phyloP scores from a whole-genome alignment of 176 grass and related monocot genomes.

The Hordeum vulgare region MorexV3_pseudomolecules_assembly NC_058524.1:398299504-398300003 shows the following conservation, averaged over 20 bases:
- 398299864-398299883: too few relatives aligned
- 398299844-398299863: too few relatives aligned
- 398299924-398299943: too few relatives aligned
- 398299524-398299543: conserved; percentile 89
- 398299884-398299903: too few relatives aligned
- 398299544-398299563: conserved; percentile 89
- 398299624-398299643: not conserved
- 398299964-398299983: not conserved
- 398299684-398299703: not conserved
- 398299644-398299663: not conserved
- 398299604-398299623: not conserved
- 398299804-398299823: too few relatives aligned
- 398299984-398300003: not conserved
- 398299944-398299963: too few relatives aligned
- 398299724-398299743: not conserved
- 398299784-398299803: too few relatives aligned
- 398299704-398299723: not conserved
- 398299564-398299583: not conserved
- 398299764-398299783: too few relatives aligned
- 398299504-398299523: conserved; percentile 78
- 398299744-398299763: too few relatives aligned
- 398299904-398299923: too few relatives aligned
- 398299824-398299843: too few relatives aligned
- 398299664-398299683: not conserved
- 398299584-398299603: not conserved